Percentiles rank a stretch among this genome's conserved stretches.
Evolutionary conservation across 2,329 filamentous ascomycete genomes (phyloP).

Genomic region (Stagonosporopsis tanaceti): DNA sequence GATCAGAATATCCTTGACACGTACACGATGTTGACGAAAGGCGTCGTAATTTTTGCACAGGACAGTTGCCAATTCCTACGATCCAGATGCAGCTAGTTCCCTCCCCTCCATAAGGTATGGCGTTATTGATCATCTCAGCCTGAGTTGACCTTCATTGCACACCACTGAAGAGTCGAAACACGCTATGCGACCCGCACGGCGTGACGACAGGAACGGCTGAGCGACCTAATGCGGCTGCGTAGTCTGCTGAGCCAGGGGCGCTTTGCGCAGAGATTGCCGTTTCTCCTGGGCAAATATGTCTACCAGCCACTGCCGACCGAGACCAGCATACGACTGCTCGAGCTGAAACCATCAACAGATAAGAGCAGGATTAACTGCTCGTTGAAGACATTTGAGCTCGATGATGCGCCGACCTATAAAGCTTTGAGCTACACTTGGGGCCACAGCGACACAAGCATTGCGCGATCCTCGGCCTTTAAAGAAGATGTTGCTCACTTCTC

Average conservation of each 20-base stretch:
- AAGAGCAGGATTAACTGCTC: too few relatives aligned
- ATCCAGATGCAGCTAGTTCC: constrained; percentile 6
- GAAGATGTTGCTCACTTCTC: too few relatives aligned
- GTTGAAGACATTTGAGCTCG: too few relatives aligned
- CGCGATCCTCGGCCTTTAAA: too few relatives aligned
- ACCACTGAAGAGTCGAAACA: not conserved
- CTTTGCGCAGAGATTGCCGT: constrained; percentile 24
- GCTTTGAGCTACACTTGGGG: too few relatives aligned
- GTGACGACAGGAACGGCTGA: not conserved
- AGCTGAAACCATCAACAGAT: too few relatives aligned
- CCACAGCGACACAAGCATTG: too few relatives aligned
- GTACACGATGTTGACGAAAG: not conserved
- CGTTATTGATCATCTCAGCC: not conserved
- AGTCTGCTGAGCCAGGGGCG: constrained; percentile 26
- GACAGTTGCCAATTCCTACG: not conserved
- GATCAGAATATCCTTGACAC: too few relatives aligned
- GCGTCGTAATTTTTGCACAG: too few relatives aligned
- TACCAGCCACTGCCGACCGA: constrained; percentile 23
- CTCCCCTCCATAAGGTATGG: not conserved
- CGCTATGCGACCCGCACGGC: not conserved
- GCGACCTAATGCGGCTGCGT: constrained; percentile 27
- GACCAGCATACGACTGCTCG: too few relatives aligned
- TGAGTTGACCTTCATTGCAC: not conserved
- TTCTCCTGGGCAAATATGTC: constrained; percentile 26
- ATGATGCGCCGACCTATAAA: too few relatives aligned